A percentile compares a stretch with the other conserved stretches of the same genome.
phyloP scores from a whole-genome alignment of 2,329 filamentous ascomycete species.

The Allantophomopsis cytisporea region DNA sequence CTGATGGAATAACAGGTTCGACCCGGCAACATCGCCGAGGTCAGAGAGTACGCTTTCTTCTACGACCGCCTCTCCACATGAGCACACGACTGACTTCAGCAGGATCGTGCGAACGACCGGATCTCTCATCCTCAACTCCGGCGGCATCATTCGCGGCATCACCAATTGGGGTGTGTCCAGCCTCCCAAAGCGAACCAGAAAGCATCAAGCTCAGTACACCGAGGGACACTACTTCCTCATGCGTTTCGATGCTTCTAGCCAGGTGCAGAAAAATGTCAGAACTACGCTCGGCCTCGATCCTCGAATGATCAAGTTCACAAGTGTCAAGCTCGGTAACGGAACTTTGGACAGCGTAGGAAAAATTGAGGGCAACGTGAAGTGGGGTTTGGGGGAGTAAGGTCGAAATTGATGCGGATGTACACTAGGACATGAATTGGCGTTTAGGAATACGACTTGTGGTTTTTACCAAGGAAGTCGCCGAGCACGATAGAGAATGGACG shows the following conservation, averaged over 20 bases:
- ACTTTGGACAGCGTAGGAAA: conserved; percentile 32
- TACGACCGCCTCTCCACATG: conserved; percentile 1
- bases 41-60: conserved; percentile 65
- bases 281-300: conserved; percentile 74
- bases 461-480: too few species aligned
- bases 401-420: not conserved
- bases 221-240: conserved; percentile 95
- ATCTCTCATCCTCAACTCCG: conserved; percentile 65
- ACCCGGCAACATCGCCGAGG: conserved; percentile 76
- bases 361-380: conserved; percentile 16
- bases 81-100: conserved; percentile 3
- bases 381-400: conserved; percentile 9
- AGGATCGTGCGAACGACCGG: conserved; percentile 85
- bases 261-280: conserved; percentile 62
- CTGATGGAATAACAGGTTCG: conserved; percentile 53
- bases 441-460: too few species aligned
- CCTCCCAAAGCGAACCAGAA: conserved; percentile 65
- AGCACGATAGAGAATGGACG: too few species aligned
- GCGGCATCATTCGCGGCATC: conserved; percentile 83
- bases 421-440: too few species aligned
- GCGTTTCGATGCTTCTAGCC: conserved; percentile 74
- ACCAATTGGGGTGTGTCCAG: conserved; percentile 92
- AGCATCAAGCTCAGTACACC: conserved; percentile 72
- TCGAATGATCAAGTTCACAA: conserved; percentile 73
- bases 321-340: conserved; percentile 71